phyloP scores from a whole-genome alignment of 352 stramenopile species.

The Phytopythium boreale region DNA sequence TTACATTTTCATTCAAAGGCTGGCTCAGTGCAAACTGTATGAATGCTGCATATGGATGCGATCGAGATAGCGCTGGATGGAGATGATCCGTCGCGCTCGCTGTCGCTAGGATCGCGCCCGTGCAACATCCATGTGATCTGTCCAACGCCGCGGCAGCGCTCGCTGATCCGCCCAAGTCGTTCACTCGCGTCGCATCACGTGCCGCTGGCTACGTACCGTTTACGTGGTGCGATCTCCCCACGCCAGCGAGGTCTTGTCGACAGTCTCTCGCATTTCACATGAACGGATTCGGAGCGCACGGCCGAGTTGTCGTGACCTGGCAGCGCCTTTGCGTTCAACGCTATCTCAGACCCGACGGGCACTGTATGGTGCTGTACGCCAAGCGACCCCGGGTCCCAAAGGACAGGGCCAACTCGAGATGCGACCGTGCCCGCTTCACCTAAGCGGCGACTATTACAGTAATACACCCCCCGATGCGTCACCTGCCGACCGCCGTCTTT shows the following conservation, averaged over 20 bases:
- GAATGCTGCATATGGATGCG: too few relatives aligned
- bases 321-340: conserved; percentile 5
- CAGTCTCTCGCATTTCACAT: neutral
- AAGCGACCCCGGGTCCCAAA: neutral
- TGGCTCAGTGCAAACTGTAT: too few relatives aligned
- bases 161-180: neutral
- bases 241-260: too few relatives aligned
- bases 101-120: neutral
- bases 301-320: too few relatives aligned
- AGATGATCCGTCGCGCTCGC: neutral
- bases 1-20: neutral
- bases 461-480: neutral
- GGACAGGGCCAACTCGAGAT: neutral
- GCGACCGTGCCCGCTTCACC: too few relatives aligned
- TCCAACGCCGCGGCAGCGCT: neutral
- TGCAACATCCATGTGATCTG: neutral
- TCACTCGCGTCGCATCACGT: neutral
- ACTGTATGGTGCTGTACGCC: neutral
- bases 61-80: neutral
- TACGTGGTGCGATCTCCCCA: too few relatives aligned
- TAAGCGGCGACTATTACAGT: too few relatives aligned
- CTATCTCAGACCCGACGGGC: conserved; percentile 2
- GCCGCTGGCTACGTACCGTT: too few relatives aligned
- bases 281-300: neutral
- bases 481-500: neutral